A percentile compares a stretch with the other conserved stretches of the same genome.
phyloP scores from a whole-genome alignment of 306 rosid genomes.

The Vicia villosa region DNA sequence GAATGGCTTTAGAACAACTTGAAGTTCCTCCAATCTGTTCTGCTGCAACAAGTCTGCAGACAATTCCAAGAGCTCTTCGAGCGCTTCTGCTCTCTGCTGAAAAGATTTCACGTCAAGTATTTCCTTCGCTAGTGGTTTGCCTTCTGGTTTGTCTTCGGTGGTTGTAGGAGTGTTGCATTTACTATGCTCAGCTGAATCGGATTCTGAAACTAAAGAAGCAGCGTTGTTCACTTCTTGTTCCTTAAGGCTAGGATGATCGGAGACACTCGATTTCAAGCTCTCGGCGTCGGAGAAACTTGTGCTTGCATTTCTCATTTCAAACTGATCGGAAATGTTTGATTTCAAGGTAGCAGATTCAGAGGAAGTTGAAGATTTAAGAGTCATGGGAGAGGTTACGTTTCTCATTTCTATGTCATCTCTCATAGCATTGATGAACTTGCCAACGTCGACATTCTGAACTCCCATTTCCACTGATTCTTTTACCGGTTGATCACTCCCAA shows the following conservation, averaged over 20 bases:
- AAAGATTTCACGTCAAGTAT: constrained; percentile 80
- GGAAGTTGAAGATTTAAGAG: constrained; percentile 55
- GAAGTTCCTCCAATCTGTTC: constrained; percentile 84
- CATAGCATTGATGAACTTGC: constrained; percentile 67
- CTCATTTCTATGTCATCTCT: constrained; percentile 78
- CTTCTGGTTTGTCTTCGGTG: constrained; percentile 72
- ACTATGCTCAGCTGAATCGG: constrained; percentile 53
- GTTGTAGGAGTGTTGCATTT: constrained; percentile 45
- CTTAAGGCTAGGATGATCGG: constrained; percentile 52
- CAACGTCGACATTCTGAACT: constrained; percentile 83
- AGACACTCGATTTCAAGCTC: constrained; percentile 50
- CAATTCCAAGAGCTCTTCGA: constrained; percentile 91
- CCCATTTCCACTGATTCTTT: constrained; percentile 86
- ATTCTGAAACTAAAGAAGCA: constrained; percentile 44
- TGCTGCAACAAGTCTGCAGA: constrained; percentile 95
- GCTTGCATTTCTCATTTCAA: constrained; percentile 48
- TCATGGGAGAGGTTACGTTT: constrained; percentile 43
- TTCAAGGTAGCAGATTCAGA: constrained; percentile 56
- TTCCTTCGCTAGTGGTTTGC: constrained; percentile 69
- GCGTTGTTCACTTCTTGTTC: constrained; percentile 52
- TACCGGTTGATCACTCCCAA: constrained; percentile 82
- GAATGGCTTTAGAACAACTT: constrained; percentile 88
- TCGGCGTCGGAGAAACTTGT: constrained; percentile 50
- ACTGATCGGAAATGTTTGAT: constrained; percentile 55
- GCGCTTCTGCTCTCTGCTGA: constrained; percentile 97